Conservation (phyloP, 2,329 filamentous ascomycete species). For the Fusarium foetens region DNA sequence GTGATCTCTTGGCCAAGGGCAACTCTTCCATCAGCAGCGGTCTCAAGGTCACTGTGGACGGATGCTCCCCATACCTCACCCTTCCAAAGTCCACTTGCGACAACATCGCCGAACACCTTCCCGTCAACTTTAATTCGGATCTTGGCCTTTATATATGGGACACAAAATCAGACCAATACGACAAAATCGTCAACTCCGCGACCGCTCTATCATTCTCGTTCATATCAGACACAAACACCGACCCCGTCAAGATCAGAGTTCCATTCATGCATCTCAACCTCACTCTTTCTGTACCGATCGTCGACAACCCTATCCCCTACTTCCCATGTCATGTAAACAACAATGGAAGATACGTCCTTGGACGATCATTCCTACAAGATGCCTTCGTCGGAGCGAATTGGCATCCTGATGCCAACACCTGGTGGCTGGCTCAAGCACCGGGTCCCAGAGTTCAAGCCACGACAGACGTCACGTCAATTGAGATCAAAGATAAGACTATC, state of each 20-base stretch:
- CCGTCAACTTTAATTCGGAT: neutral
- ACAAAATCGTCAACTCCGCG: neutral
- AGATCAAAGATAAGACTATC: neutral
- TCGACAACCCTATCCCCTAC: neutral
- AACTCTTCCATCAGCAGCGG: neutral
- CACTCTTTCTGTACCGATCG: neutral
- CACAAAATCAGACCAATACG: neutral
- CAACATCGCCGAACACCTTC: neutral
- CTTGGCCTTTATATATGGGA: constrained; percentile 11
- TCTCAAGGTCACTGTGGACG: constrained; percentile 4
- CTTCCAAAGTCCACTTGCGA: constrained; percentile 12
- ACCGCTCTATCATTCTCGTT: neutral
- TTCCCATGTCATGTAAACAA: constrained; percentile 53
- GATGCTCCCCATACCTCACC: constrained; percentile 1
- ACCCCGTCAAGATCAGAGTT: constrained; percentile 1
- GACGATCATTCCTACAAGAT: constrained; percentile 56
- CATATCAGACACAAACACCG: neutral
- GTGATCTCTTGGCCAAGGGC: neutral
- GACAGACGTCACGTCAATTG: neutral
- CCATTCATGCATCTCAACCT: constrained; percentile 15
- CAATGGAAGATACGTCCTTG: constrained; percentile 46
- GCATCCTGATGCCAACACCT: constrained; percentile 33
- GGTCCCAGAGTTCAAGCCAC: constrained; percentile 11
- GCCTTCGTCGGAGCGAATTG: constrained; percentile 58
- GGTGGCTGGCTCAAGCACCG: constrained; percentile 33